phyloP scores from a whole-genome alignment of 805 yeast genomes.

The Saccharomycopsis microspora region DNA sequence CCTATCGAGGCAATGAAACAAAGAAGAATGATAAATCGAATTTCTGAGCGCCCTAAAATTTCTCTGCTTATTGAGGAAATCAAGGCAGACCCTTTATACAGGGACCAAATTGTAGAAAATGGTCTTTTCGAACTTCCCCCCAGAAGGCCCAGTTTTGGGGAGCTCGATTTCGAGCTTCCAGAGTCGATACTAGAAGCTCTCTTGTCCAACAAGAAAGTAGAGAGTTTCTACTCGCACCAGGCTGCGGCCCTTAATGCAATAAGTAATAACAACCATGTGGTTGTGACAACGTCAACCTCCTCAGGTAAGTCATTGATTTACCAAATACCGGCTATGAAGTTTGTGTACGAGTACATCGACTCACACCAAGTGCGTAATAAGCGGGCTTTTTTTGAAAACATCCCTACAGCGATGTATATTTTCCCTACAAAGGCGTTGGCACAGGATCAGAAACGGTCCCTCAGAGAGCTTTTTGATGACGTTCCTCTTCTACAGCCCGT shows the following conservation, averaged over 20 bases:
- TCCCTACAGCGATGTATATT: constrained; percentile 65
- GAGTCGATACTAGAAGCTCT: constrained; percentile 44
- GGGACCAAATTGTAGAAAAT: constrained; percentile 48
- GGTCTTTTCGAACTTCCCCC: constrained; percentile 34
- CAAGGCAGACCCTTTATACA: constrained; percentile 38
- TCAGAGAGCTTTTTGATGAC: constrained; percentile 41
- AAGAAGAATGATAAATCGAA: constrained; percentile 17
- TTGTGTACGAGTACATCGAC: constrained; percentile 16
- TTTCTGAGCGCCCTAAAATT: constrained; percentile 30
- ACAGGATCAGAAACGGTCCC: constrained; percentile 87
- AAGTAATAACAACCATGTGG: constrained; percentile 50
- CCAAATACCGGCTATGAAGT: constrained; percentile 69
- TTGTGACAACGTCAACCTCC: constrained; percentile 90
- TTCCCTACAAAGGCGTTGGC: constrained; percentile 98
- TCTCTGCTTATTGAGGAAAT: constrained; percentile 39
- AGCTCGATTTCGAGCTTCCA: constrained; percentile 34
- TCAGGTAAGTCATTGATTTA: constrained; percentile 93
- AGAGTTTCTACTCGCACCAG: constrained; percentile 69
- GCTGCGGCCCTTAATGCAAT: constrained; percentile 60
- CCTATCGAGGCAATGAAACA: constrained; percentile 50
- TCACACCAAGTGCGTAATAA: constrained; percentile 6
- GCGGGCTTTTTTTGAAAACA: constrained; percentile 16
- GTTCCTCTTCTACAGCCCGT: constrained; percentile 36
- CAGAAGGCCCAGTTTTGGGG: constrained; percentile 33
- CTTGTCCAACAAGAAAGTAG: constrained; percentile 33